phyloP scores from a whole-genome alignment of 768 basidiomycete species.

The Boletus eberwhitei region DNA sequence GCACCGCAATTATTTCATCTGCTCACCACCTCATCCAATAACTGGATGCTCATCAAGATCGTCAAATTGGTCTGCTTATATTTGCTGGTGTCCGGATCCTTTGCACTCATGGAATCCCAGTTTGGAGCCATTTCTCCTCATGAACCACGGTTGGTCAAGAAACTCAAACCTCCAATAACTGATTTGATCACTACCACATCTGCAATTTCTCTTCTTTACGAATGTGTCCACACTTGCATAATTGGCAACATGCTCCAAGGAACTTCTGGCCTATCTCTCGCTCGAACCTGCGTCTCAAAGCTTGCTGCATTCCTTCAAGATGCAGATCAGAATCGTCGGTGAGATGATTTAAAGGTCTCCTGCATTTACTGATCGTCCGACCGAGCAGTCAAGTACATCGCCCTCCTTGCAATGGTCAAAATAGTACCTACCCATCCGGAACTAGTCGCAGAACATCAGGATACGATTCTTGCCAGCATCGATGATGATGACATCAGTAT shows the following conservation, averaged over 20 bases:
- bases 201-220: slow-evolving; percentile 93
- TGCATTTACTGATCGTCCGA: slow-evolving; percentile 16
- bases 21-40: slow-evolving; percentile 90
- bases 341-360: slow-evolving; percentile 9
- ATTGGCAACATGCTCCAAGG: slow-evolving; percentile 94
- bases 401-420: slow-evolving; percentile 90
- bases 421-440: slow-evolving; percentile 91
- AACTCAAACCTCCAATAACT: slow-evolving; percentile 90
- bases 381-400: slow-evolving; percentile 91
- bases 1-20: slow-evolving; percentile 94
- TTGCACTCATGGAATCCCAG: slow-evolving; percentile 38
- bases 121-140: slow-evolving; percentile 90
- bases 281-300: slow-evolving; percentile 88
- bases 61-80: slow-evolving; percentile 78
- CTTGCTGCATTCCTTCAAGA: slow-evolving; percentile 90
- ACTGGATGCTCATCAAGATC: slow-evolving; percentile 99
- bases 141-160: slow-evolving; percentile 91
- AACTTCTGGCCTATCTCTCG: slow-evolving; percentile 70
- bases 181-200: slow-evolving; percentile 94
- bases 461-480: slow-evolving; percentile 84
- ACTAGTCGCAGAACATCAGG: slow-evolving; percentile 87
- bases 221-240: slow-evolving; percentile 98
- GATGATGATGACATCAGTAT: slow-evolving; percentile 95
- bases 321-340: slow-evolving; percentile 91
- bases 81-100: background rate